Base-by-base conservation (phyloP, 2,329 filamentous ascomycete genomes). In the Penicillium sp. region DNA sequence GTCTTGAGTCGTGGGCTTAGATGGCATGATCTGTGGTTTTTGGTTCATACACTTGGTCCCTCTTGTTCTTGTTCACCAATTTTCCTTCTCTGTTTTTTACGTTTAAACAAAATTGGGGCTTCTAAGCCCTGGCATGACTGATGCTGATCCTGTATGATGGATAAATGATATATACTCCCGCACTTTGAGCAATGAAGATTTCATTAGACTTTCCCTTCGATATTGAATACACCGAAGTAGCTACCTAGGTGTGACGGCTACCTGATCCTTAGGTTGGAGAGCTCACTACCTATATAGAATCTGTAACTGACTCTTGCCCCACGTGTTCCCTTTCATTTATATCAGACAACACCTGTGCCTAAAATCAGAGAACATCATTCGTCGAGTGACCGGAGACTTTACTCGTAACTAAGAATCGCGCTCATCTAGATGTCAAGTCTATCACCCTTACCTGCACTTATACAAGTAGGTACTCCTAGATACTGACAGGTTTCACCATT, bases 1-100 rank as follows among this genome's bases (percentile, higher is more conserved):
- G 83, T 47, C 71, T 88, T 65, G 72, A 79, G 57, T 72, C 59
- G 23, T 77, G 75, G 75, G 43, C 44, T 13, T 52, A 27, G 40
- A 41, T 35, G 31, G 61, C 65, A 53, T 23, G 20, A 23, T 32
- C 15, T 9, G 44, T 57, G 49, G 49, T 49, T 45, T 12, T 29
- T 12, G 3, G 8, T 38, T 37, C 39, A 42, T 46, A 31, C 45
- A 8, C 24, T 24, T 49, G 32, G 50, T 39, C 29, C 35, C 49
- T 49, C 31, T 52, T 44, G 46, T 48, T 54, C 39, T 47, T 25
- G n/a, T 46, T 49, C 24, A 13, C 23, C 15, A 8, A 28, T 46
- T 29, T 44, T 52, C 28, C 43, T 52, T 47, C 27, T 49, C 18
- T 51, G 47, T 25, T 46, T 44, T 47, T 45, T 43, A 44, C 46